Percentiles rank a stretch among this genome's conserved stretches.
phyloP scores from a whole-genome alignment of 2,329 filamentous ascomycete genomes.

The Daldinia eschscholtzii region DNA sequence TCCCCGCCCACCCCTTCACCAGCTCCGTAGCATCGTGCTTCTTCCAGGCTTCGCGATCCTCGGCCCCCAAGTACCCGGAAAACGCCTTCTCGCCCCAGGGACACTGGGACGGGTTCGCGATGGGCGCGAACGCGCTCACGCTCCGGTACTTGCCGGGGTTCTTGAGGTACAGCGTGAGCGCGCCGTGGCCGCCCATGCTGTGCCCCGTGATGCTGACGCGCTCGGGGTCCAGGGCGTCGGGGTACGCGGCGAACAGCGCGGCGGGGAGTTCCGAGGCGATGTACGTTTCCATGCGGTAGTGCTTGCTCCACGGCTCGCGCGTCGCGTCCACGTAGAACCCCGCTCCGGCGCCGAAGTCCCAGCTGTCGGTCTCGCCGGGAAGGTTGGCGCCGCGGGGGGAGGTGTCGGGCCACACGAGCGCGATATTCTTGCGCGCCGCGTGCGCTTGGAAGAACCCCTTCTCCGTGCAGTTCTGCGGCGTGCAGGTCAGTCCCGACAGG shows the following conservation, averaged over 20 bases:
- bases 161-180: slow-evolving; percentile 90
- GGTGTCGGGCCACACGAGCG: slow-evolving; percentile 95
- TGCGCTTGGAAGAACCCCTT: slow-evolving; percentile 92
- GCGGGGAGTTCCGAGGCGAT: slow-evolving; percentile 88
- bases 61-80: slow-evolving; percentile 84
- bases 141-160: slow-evolving; percentile 91
- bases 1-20: slow-evolving; percentile 73
- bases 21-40: slow-evolving; percentile 94
- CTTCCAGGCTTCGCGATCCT: slow-evolving; percentile 82
- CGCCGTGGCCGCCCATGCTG: slow-evolving; percentile 97
- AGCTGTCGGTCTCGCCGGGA: slow-evolving; percentile 85
- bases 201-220: slow-evolving; percentile 91
- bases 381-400: slow-evolving; percentile 87
- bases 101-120: slow-evolving; percentile 85
- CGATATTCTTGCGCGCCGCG: slow-evolving; percentile 84
- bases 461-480: slow-evolving; percentile 85
- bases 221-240: slow-evolving; percentile 73
- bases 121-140: slow-evolving; percentile 91
- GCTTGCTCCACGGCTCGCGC: slow-evolving; percentile 75
- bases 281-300: slow-evolving; percentile 97
- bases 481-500: slow-evolving; percentile 94
- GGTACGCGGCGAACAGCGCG: slow-evolving; percentile 78
- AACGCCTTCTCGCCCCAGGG: slow-evolving; percentile 98
- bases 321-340: slow-evolving; percentile 96
- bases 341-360: slow-evolving; percentile 92